These are phyloP conservation scores for Heliocybe sulcata DNA, from an alignment of 1,284 basidiomycete species.

Conservation along the genomic window DNA sequence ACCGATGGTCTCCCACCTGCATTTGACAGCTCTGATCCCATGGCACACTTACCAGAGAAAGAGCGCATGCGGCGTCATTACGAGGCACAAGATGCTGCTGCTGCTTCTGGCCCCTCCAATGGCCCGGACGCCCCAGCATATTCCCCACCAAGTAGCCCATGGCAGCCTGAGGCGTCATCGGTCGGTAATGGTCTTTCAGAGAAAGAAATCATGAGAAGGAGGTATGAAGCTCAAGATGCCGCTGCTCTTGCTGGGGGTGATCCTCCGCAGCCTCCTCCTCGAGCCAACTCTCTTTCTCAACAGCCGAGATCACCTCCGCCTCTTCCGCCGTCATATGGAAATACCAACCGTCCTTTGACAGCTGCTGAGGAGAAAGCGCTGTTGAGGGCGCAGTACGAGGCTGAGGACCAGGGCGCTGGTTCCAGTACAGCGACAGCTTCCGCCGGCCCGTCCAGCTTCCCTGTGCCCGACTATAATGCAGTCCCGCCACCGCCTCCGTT, in stretches of 20 bases:
- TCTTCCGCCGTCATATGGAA: conserved; percentile 19
- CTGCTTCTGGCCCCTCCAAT: conserved; percentile 8
- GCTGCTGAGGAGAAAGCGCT: conserved; percentile 75
- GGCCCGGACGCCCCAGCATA: not conserved
- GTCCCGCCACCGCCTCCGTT: conserved; percentile 51
- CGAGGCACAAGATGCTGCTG: conserved; percentile 56
- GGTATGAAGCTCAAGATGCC: conserved; percentile 41
- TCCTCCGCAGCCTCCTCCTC: conserved; percentile 9
- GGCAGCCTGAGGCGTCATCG: conserved; percentile 12
- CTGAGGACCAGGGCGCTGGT: conserved; percentile 31
- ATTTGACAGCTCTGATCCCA: not conserved
- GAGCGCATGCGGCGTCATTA: conserved; percentile 45
- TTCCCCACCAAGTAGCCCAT: conserved; percentile 11
- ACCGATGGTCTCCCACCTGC: not conserved
- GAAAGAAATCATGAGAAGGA: conserved; percentile 44
- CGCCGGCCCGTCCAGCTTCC: conserved; percentile 10
- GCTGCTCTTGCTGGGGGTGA: conserved; percentile 13
- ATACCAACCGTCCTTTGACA: conserved; percentile 37
- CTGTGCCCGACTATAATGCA: conserved; percentile 6
- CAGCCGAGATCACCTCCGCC: conserved; percentile 9
- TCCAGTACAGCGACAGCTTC: conserved; percentile 9
- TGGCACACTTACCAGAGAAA: conserved; percentile 28
- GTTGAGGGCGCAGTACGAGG: conserved; percentile 54
- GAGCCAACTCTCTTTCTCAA: conserved; percentile 19
- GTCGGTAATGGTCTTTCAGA: conserved; percentile 31